Base-by-base conservation (phyloP, 2,329 filamentous ascomycete genomes). In the Phoma sp. region DNA sequence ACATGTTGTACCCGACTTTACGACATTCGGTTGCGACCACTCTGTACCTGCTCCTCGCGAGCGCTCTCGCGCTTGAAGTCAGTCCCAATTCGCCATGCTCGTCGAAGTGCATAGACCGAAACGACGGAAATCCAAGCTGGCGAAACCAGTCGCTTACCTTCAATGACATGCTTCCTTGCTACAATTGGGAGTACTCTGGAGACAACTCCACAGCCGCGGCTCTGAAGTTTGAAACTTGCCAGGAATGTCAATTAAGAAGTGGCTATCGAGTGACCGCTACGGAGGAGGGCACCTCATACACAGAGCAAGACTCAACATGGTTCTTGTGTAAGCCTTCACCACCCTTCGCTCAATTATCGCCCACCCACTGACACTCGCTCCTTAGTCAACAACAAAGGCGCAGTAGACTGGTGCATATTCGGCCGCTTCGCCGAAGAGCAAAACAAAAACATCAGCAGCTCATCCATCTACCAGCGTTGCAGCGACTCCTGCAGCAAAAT, bases 371-470 rank as follows among this genome's bases (percentile, higher is more conserved):
- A 35, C 33, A n/a, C 33, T 6, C 22, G 1, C 7, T 11, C 47
- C 4, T 10, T 36, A 64, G 61, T 64, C 48, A 67, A 67, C 36
- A 62, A 62, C 38, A 59, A 57, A 23, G 62, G 40, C 3, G 44
- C 54, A 6, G 51, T 65, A 9, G 64, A 67, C 25, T 67, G 55
- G 56, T 67, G 64, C 43, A 10, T 65, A 0, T 67, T 67, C 18
- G 62, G 59, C 13, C 54, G 55, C 14, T 61, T 64, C 42, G 58
- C 24, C 3, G 30, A 62, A 18, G 62, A 65, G 18, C n/a, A 33
- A 8, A 60, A 62, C 25, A 9, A 47, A 4, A 52, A 64, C 43
- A 55, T 64, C 5, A 36, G 56, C 14, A 27, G 45, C 1, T 58
- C 57, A 2, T 52, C 49, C 10, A 55, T 58, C 9, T 58, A 61